phyloP scores from a whole-genome alignment of 2,329 filamentous ascomycete genomes.

The Thelonectria discophora region DNA sequence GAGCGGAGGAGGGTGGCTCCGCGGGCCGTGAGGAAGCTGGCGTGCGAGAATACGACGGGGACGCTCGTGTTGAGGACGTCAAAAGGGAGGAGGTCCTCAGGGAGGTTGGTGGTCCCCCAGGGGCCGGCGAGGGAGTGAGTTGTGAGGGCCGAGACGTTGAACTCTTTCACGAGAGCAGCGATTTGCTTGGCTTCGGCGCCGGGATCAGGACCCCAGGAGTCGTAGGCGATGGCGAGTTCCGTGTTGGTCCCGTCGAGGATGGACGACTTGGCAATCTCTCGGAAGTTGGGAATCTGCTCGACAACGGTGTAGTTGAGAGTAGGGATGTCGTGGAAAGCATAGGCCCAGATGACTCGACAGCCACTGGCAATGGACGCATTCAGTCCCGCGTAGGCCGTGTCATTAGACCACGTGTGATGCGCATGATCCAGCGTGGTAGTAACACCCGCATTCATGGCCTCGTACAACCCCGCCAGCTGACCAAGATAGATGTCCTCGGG shows the following conservation, averaged over 20 bases:
- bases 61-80: constrained; percentile 54
- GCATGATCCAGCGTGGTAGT: constrained; percentile 64
- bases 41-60: constrained; percentile 63
- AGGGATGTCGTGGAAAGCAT: constrained; percentile 50
- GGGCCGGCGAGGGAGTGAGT: constrained; percentile 53
- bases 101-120: constrained; percentile 51
- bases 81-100: constrained; percentile 48
- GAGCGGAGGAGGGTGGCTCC: constrained; percentile 55
- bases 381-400: constrained; percentile 54
- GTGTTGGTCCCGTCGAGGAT: constrained; percentile 43
- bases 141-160: constrained; percentile 56
- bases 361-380: constrained; percentile 58
- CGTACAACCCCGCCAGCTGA: constrained; percentile 57
- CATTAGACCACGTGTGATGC: constrained; percentile 57
- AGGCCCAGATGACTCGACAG: constrained; percentile 58
- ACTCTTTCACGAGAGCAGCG: constrained; percentile 46
- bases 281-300: constrained; percentile 53
- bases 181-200: constrained; percentile 44
- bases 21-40: constrained; percentile 51
- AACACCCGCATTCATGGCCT: constrained; percentile 62
- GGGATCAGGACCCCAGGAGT: constrained; percentile 46
- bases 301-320: constrained; percentile 42
- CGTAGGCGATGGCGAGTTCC: constrained; percentile 54
- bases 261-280: constrained; percentile 45
- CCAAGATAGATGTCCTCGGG: constrained; percentile 57